Evolutionary conservation across 192 early-diverging fungal species (phyloP).

Genomic region (Martensiomyces pterosporus): DNA sequence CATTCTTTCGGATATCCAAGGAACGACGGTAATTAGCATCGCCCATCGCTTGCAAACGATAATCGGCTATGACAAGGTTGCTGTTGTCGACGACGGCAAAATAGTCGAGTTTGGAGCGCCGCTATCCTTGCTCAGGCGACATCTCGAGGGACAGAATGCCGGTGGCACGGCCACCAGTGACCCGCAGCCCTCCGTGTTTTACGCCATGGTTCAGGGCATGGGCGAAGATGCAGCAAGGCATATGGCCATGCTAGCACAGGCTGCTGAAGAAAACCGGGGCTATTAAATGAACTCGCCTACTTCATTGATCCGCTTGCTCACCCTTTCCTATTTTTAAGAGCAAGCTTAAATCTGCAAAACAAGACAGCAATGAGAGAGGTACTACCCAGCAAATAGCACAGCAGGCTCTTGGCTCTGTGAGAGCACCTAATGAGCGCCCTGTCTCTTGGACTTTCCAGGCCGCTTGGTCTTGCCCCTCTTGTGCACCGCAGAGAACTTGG

Average conservation of each 20-base stretch:
- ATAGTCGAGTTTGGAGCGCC: slow-evolving; percentile 40
- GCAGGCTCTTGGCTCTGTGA: no score
- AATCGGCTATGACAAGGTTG: slow-evolving; percentile 56
- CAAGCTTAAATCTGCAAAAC: no score
- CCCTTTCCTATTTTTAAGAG: no score
- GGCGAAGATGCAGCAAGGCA: neutral
- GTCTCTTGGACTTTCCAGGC: slow-evolving; percentile 45
- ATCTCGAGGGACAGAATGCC: neutral
- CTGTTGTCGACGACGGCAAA: slow-evolving; percentile 52
- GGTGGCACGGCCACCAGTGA: slow-evolving; percentile 7
- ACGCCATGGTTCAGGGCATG: neutral
- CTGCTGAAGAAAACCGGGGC: neutral
- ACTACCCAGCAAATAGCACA: no score
- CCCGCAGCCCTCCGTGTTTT: neutral
- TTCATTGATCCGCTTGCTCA: no score
- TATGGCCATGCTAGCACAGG: neutral
- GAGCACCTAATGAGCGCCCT: slow-evolving; percentile 13
- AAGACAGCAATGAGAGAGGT: no score
- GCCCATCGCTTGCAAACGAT: slow-evolving; percentile 77
- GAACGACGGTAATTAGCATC: slow-evolving; percentile 60
- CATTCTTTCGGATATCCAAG: slow-evolving; percentile 35
- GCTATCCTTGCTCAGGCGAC: slow-evolving; percentile 21
- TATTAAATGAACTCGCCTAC: no score
- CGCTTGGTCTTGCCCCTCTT: slow-evolving; percentile 32
- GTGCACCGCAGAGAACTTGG: slow-evolving; percentile 16